Percentiles rank a stretch among this genome's conserved stretches.
These are phyloP conservation scores for Kwoniella shivajii DNA, from an alignment of 1,284 basidiomycete genomes.

Conservation along the genomic window DNA sequence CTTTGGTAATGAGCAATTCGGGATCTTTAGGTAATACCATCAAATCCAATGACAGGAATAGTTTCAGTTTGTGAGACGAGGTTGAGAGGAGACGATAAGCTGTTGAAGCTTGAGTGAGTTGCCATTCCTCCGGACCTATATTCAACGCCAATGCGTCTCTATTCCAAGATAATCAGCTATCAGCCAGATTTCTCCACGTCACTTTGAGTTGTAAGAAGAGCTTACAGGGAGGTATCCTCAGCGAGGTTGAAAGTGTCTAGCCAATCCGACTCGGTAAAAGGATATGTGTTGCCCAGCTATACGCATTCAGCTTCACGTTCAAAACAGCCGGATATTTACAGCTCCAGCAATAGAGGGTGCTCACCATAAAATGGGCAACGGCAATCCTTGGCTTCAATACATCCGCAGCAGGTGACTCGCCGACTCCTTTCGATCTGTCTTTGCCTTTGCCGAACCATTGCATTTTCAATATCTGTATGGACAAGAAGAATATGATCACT, in stretches of 20 bases:
- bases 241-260: constrained; percentile 43
- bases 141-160: constrained; percentile 55
- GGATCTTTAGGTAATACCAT: constrained; percentile 44
- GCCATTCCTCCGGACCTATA: constrained; percentile 53
- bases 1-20: constrained; percentile 21
- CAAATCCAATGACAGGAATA: constrained; percentile 53
- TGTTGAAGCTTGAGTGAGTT: constrained; percentile 43
- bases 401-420: neutral
- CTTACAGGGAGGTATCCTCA: constrained; percentile 43
- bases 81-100: constrained; percentile 35
- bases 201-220: neutral
- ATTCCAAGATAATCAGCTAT: neutral
- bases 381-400: constrained; percentile 28
- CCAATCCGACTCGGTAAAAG: constrained; percentile 49
- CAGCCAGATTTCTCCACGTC: neutral
- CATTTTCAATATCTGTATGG: constrained; percentile 25
- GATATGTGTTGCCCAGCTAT: constrained; percentile 54
- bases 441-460: constrained; percentile 18
- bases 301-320: neutral
- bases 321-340: neutral
- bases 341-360: constrained; percentile 2
- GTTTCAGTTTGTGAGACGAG: constrained; percentile 19
- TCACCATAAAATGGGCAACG: constrained; percentile 55
- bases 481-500: constrained; percentile 16
- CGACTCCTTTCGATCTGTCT: neutral